A percentile compares a stretch with the other conserved stretches of the same genome.
Conservation (phyloP, 148 eudicot genomes). For the Salicornia ramosissima region DNA sequence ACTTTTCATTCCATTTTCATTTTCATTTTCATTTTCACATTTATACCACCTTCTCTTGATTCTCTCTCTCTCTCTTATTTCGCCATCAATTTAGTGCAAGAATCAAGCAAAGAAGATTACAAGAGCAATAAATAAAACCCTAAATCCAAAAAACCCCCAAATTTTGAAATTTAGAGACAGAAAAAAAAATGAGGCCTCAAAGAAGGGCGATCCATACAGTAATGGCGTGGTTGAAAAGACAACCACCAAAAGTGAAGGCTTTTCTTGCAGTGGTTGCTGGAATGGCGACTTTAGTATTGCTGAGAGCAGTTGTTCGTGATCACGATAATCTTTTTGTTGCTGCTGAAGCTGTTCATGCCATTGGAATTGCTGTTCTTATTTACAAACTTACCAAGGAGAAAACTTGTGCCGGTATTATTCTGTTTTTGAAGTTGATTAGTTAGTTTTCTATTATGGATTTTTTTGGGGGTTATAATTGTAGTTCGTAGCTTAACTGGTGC, state of each 20-base stretch:
- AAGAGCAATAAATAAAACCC: not conserved
- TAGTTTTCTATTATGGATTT: too few relatives aligned
- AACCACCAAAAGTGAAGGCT: constrained; percentile 55
- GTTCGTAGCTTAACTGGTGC: not conserved
- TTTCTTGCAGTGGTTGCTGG: constrained; percentile 40
- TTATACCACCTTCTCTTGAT: too few relatives aligned
- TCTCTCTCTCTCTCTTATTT: too few relatives aligned
- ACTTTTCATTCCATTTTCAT: too few relatives aligned
- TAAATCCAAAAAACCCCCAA: not conserved
- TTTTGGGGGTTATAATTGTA: not conserved
- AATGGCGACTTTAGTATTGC: constrained; percentile 37
- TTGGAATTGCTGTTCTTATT: constrained; percentile 51
- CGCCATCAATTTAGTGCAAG: not conserved
- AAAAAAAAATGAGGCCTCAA: constrained; percentile 48
- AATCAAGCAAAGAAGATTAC: not conserved
- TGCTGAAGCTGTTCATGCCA: constrained; percentile 60
- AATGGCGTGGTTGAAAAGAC: constrained; percentile 46
- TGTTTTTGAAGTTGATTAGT: not conserved
- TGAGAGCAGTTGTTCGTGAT: constrained; percentile 45
- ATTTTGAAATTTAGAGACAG: not conserved
- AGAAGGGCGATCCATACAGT: constrained; percentile 66
- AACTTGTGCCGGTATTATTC: constrained; percentile 48
- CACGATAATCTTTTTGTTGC: constrained; percentile 61
- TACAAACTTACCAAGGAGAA: constrained; percentile 56
- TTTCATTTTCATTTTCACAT: too few relatives aligned